Evolutionary conservation across 176 grass and related monocot genomes (phyloP), one percentile per base, ranked within the genome.

Genomic region (Zea luxurians): DNA sequence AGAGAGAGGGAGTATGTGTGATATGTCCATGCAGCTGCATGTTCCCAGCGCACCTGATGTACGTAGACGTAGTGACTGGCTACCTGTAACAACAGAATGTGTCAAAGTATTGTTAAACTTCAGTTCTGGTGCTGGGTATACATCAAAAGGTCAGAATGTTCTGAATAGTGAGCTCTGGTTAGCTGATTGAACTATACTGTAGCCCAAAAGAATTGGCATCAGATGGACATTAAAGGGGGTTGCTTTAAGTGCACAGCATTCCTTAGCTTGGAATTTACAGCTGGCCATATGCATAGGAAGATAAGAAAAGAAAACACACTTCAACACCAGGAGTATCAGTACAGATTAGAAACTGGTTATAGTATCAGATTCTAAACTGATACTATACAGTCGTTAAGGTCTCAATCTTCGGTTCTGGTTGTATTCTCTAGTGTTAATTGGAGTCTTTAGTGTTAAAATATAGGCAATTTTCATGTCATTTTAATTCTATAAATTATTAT

Each of bases 81-180:
- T 68, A 86, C 61, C 78, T 81, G 53, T 44, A 20, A 18, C 18
- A 61, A 86, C 78, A 15, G 71, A 86, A 54, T 68, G 77, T 53
- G 45, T 61, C 38, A 7, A 81, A 64, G 59, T 62, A 75, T 45
- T 44, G 4, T 12, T 11, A 36, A 81, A 69, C 53, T 76, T 76
- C 36, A 81, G 77, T 86, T 86, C 36, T 43, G 70, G 42, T 75
- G 62, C 13, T 13, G 40, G 41, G 60, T 66, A 73, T 47, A 4
- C 71, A 64, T 79, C 68, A 50, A 5, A 18, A 8, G n/a, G 8
- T 68, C 63, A 43, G 77, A 61, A 61, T 48, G 42, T 86, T 80
- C 70, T 74, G 42, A 68, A 61, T 41, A 73, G 35, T 60, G 18
- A 5, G 13, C 6, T 63, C 70, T 35, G 48, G 20, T 37, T 54